Evolutionary conservation across 23 red algal species (phyloP).

Genomic region (Gracilaria vermiculophylla): DNA sequence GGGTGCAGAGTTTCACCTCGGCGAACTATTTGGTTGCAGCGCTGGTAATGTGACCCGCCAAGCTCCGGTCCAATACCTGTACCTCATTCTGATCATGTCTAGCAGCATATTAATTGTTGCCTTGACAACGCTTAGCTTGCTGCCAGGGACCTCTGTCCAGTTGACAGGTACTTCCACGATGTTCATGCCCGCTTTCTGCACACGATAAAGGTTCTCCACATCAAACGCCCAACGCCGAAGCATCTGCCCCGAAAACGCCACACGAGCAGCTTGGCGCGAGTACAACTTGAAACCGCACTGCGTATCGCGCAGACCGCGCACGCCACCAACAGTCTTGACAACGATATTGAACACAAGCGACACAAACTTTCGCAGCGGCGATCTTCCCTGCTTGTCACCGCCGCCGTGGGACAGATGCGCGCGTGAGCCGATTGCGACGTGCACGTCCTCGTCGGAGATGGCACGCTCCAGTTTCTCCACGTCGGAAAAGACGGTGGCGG

Average conservation of each 20-base stretch:
- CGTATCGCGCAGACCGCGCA: conserved; percentile 80
- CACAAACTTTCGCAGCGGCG: conserved; percentile 65
- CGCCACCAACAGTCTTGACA: conserved; percentile 77
- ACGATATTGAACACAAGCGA: conserved; percentile 73
- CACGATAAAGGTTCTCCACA: conserved; percentile 90
- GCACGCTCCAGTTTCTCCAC: conserved; percentile 54
- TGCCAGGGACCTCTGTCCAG: conserved; percentile 95
- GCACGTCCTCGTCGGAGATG: conserved; percentile 4
- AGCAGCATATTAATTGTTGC: conserved; percentile 81
- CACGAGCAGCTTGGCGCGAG: conserved; percentile 52
- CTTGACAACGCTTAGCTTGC: conserved; percentile 80
- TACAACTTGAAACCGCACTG: conserved; percentile 99
- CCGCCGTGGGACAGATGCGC: conserved; percentile 32
- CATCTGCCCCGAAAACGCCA: conserved; percentile 71
- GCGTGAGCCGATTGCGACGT: conserved; percentile 76
- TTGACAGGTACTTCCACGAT: conserved; percentile 84
- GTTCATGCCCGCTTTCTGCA: conserved; percentile 61
- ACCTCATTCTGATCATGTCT: conserved; percentile 87
- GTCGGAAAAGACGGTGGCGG: conserved; percentile 88
- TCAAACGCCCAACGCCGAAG: conserved; percentile 96
- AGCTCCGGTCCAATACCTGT: conserved; percentile 63
- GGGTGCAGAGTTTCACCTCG: not conserved
- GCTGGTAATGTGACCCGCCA: conserved; percentile 66
- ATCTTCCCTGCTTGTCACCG: not conserved
- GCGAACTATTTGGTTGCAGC: not conserved